Base-by-base conservation (phyloP, 2,329 filamentous ascomycete genomes). In the Lithohypha guttulata region DNA sequence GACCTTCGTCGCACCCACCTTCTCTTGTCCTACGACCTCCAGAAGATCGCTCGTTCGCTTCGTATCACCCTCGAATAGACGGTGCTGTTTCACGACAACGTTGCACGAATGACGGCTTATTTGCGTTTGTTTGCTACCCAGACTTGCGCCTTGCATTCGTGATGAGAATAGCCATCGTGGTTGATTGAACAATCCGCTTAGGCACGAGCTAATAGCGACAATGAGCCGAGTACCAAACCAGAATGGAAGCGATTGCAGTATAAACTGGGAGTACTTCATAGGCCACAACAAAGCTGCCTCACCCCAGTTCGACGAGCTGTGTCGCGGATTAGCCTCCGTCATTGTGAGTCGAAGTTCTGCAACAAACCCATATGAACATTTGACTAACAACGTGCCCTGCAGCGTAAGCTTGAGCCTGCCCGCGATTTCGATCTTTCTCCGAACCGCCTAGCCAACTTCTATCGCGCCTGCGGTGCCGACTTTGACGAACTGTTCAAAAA, bases 401-500 rank as follows among this genome's bases (percentile, higher is more conserved):
- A 50, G 49, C 31, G 44, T 4, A 46, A 30, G 9, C 44, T 49
- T 13, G 49, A 56, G 27, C 46, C 49, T 8, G 27, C 19, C n/a
- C 14, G 20, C 6, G 57, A 57, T 3, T 40, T 46, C 33, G 60
- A 64, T 45, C 55, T 62, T 34, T 81, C 73, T 4, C 80, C 81
- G 0, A 62, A 69, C 37, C 85, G 86, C 55, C 64, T 89, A 28
- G 79, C 82, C n/a, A 68, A 73, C 26, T 89, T 86, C 56, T 89
- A 89, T 61, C 77, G 75, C 54, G 66, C 70, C 19, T 79, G 84
- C 11, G 83, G 81, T 41, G 79, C 80, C 31, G 74, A 87, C 54
- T 85, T 82, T 59, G 82, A 89, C 56, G 63, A 71, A 17, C 73
- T 96, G 39, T 96, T 96, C 58, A 67, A 89, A 28, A 71, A 79